Base-by-base conservation (phyloP, 495 filamentous ascomycete genomes). In the Niebla homalea region DNA sequence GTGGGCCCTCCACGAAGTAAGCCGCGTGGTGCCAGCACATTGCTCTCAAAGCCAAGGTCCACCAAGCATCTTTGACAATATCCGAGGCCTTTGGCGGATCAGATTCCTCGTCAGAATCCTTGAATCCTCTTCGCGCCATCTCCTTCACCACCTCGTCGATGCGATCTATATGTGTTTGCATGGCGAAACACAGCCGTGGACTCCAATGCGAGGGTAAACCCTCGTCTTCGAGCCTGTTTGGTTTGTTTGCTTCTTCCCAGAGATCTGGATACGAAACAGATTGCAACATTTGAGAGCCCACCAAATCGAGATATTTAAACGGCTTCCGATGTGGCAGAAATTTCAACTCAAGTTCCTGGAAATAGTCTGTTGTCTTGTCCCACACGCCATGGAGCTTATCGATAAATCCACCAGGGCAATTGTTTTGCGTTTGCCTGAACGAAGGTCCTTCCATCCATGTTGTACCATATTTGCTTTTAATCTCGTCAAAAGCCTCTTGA, bases 11-110 rank as follows among this genome's bases (percentile, higher is more conserved):
- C 3, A 62, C 20, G 26, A 58, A 57, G 29, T 41, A 38, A 18
- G 57, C 51, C 18, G 50, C 54, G 26, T 55, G 57, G 42, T 60
- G 51, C 61, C 61, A 64, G 15, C 51, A 62, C 49, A 57, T 51
- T 11, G 49, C 60, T 21, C 57, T 49, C 15, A 64, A 48, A n/a
- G 61, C 57, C 57, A 62, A 49, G 7, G 51, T 52, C 40, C 46
- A 58, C 57, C 60, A 64, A 1, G 53, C 48, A 38, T 57, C 55
- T 16, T 1, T 19, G 2, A 50, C 38, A 1, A 23, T 18, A 0
- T 41, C 39, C 11, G 39, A 41, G 4, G 38, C 38, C 1, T 41
- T 41, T 2, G 16, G 38, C 4, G n/a, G 3, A 3, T 16, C 19
- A 40, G n/a, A 18, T 21, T 2, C 38, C 16, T 41, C 10, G 1